These are phyloP conservation scores for Trifolium pratense DNA, from an alignment of 306 rosid genomes.

Conservation along the genomic window DNA sequence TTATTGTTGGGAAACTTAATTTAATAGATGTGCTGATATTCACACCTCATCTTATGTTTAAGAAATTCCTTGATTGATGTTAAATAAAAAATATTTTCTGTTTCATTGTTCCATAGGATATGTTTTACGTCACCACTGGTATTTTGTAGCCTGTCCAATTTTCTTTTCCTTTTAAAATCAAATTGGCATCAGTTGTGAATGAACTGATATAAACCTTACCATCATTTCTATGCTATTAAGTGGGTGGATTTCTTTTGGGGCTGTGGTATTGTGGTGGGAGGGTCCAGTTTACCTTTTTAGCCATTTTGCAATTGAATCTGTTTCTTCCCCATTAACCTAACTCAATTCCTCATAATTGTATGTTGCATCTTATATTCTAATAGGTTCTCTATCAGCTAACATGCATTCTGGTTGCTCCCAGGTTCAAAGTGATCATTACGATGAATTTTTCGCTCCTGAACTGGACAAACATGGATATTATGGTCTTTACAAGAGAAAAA, in stretches of 20 bases:
- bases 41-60: not conserved
- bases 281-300: conserved; percentile 15
- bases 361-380: conserved; percentile 10
- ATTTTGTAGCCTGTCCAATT: not conserved
- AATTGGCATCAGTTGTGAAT: conserved; percentile 14
- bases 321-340: conserved; percentile 25
- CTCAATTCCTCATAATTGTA: not conserved
- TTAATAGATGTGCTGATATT: conserved; percentile 4
- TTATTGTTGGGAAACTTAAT: not conserved
- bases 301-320: too few species aligned
- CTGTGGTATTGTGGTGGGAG: not conserved
- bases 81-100: not conserved
- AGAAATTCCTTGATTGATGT: not conserved
- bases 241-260: not conserved
- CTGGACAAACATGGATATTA: conserved; percentile 96
- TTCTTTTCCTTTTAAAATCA: not conserved
- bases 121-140: conserved; percentile 11
- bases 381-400: conserved; percentile 35
- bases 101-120: conserved; percentile 24
- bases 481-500: conserved; percentile 91
- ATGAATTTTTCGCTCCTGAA: conserved; percentile 92
- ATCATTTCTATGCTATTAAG: conserved; percentile 1
- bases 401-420: conserved; percentile 38
- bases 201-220: conserved; percentile 7
- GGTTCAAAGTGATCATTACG: conserved; percentile 95